A percentile compares a stretch with the other conserved stretches of the same genome.
These are phyloP conservation scores for Heterobasidion occidentale DNA, from an alignment of 1,284 basidiomycete species.

Conservation along the genomic window DNA sequence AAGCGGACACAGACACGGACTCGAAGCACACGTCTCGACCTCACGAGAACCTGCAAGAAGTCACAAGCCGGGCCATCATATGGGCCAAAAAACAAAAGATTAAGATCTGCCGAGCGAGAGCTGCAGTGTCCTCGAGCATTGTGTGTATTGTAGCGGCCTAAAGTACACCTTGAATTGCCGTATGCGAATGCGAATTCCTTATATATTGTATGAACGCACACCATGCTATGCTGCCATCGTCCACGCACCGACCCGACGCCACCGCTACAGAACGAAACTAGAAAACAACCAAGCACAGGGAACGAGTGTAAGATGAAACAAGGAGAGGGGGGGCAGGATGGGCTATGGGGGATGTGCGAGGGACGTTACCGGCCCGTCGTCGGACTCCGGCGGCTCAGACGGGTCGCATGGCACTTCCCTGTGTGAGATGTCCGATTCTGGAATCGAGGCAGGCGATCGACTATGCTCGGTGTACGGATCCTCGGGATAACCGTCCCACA, in stretches of 20 bases:
- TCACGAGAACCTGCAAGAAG: neutral
- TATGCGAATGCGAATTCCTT: neutral
- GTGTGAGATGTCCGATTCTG: neutral
- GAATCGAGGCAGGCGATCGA: neutral
- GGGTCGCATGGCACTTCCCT: neutral
- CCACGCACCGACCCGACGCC: neutral
- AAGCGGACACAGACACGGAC: too few species aligned
- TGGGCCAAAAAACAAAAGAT: neutral
- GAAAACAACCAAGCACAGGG: neutral
- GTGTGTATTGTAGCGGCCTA: neutral
- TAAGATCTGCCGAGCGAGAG: neutral
- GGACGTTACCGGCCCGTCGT: neutral
- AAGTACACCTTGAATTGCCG: neutral
- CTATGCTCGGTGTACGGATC: neutral
- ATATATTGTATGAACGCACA: neutral
- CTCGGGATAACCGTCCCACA: constrained; percentile 20
- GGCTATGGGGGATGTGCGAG: neutral
- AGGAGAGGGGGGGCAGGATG: too few species aligned
- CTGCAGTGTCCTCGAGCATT: neutral
- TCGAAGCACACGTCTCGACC: neutral
- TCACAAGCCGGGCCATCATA: neutral
- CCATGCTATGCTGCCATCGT: neutral
- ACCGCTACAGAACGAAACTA: neutral
- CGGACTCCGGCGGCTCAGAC: neutral
- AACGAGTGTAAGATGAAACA: neutral